Evolutionary conservation across 805 yeast species (phyloP).

Genomic region (Yamadazyma tumulicola): DNA sequence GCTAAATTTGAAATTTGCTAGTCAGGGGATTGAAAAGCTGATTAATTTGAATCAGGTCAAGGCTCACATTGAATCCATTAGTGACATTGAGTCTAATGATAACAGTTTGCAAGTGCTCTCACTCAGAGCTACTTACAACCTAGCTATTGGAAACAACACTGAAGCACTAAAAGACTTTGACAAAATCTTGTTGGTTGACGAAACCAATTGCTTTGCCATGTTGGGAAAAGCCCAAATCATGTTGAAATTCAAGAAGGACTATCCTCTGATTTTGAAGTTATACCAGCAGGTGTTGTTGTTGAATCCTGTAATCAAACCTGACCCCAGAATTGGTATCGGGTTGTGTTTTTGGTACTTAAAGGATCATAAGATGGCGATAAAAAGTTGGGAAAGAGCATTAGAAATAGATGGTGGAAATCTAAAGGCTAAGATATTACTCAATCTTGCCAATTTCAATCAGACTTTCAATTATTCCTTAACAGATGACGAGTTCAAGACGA

Average conservation of each 20-base stretch:
- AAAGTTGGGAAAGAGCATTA: slow-evolving; percentile 79
- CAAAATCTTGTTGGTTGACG: slow-evolving; percentile 49
- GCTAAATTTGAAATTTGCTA: slow-evolving; percentile 52
- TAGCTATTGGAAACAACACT: slow-evolving; percentile 60
- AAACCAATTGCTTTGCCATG: slow-evolving; percentile 68
- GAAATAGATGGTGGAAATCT: slow-evolving; percentile 60
- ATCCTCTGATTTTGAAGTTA: slow-evolving; percentile 66
- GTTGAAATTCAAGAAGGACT: slow-evolving; percentile 65
- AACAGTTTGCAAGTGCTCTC: slow-evolving; percentile 2
- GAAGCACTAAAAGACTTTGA: slow-evolving; percentile 71
- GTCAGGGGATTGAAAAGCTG: slow-evolving; percentile 23
- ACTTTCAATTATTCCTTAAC: slow-evolving; percentile 54
- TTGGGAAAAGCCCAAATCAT: slow-evolving; percentile 81
- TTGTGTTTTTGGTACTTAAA: slow-evolving; percentile 88
- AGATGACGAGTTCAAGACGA: slow-evolving; percentile 57
- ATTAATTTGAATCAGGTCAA: slow-evolving; percentile 17
- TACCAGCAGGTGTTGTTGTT: slow-evolving; percentile 79
- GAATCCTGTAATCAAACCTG: slow-evolving; percentile 80
- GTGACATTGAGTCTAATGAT: slow-evolving; percentile 6
- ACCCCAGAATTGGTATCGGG: slow-evolving; percentile 93
- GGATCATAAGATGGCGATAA: slow-evolving; percentile 69
- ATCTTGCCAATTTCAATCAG: slow-evolving; percentile 64
- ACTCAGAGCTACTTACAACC: slow-evolving; percentile 58
- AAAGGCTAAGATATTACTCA: slow-evolving; percentile 62
- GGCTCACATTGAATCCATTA: slow-evolving; percentile 3